phyloP scores from a whole-genome alignment of 768 basidiomycete species.

The Xanthoconium stramineum region DNA sequence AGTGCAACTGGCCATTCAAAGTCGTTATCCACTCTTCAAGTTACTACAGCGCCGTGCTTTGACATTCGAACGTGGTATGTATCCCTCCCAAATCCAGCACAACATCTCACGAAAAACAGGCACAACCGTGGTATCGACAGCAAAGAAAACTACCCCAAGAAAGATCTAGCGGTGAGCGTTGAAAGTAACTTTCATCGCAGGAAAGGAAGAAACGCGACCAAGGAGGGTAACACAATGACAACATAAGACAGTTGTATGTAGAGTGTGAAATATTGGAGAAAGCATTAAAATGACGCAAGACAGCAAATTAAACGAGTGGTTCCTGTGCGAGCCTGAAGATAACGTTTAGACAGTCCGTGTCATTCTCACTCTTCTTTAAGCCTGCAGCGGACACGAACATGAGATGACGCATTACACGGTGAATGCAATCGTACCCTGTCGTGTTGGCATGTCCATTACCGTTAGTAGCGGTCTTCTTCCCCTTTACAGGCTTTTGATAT shows the following conservation, averaged over 20 bases:
- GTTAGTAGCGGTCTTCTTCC: slow-evolving; percentile 32
- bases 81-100: slow-evolving; percentile 3
- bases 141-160: slow-evolving; percentile 2
- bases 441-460: slow-evolving; percentile 45
- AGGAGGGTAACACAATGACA: slow-evolving; percentile 12
- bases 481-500: slow-evolving; percentile 62
- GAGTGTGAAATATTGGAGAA: slow-evolving; percentile 8
- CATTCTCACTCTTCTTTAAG: slow-evolving; percentile 33
- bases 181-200: slow-evolving; percentile 15
- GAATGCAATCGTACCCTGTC: slow-evolving; percentile 25
- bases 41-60: slow-evolving; percentile 6
- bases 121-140: slow-evolving; percentile 11
- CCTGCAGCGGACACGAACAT: slow-evolving; percentile 17
- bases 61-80: neutral
- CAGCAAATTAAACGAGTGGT: slow-evolving; percentile 15
- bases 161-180: slow-evolving; percentile 9
- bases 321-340: neutral
- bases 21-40: neutral
- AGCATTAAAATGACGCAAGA: slow-evolving; percentile 4
- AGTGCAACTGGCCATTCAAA: neutral
- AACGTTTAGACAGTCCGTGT: neutral
- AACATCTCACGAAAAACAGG: slow-evolving; percentile 4
- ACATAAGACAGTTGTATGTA: slow-evolving; percentile 14
- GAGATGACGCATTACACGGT: neutral
- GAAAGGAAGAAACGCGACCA: slow-evolving; percentile 10